Percentiles rank a stretch among this genome's conserved stretches.
Evolutionary conservation across 495 filamentous ascomycete species (phyloP).

Genomic region (Xylaria grammica): DNA sequence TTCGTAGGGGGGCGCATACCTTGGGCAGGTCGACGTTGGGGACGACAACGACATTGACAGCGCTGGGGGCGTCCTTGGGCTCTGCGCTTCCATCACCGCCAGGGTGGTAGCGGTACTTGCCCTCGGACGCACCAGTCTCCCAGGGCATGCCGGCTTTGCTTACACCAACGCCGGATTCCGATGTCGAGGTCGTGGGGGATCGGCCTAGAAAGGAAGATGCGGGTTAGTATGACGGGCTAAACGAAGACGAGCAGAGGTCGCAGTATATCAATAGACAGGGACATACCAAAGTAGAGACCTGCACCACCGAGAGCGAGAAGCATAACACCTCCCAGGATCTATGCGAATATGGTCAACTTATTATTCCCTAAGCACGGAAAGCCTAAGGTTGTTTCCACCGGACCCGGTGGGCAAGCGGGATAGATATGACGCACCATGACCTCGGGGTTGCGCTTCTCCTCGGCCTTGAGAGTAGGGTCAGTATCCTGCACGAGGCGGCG

Average conservation of each 20-base stretch:
- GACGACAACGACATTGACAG: slow-evolving; percentile 90
- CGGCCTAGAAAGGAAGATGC: slow-evolving; percentile 60
- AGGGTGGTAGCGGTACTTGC: slow-evolving; percentile 93
- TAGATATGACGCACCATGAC: slow-evolving; percentile 51
- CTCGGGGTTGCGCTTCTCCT: slow-evolving; percentile 60
- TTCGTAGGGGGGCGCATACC: slow-evolving; percentile 54
- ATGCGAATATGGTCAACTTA: slow-evolving; percentile 11
- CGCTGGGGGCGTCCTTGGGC: slow-evolving; percentile 88
- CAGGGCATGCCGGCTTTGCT: slow-evolving; percentile 83
- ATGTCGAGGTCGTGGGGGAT: slow-evolving; percentile 82
- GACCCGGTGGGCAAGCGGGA: slow-evolving; percentile 6
- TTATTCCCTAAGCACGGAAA: background rate
- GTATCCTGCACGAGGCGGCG: slow-evolving; percentile 44
- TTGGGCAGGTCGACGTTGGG: slow-evolving; percentile 92
- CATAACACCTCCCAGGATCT: slow-evolving; percentile 95
- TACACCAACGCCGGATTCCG: slow-evolving; percentile 78
- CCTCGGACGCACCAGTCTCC: slow-evolving; percentile 67
- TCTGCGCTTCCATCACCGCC: slow-evolving; percentile 77
- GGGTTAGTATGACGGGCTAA: slow-evolving; percentile 32
- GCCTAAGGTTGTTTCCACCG: background rate
- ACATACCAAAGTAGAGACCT: slow-evolving; percentile 81
- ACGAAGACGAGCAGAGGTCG: background rate
- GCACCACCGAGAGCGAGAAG: slow-evolving; percentile 82
- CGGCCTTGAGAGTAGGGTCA: slow-evolving; percentile 50
- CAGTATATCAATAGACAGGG: slow-evolving; percentile 24